These are phyloP conservation scores for Coleophoma eucalyptorum DNA, from an alignment of 2,329 filamentous ascomycete genomes.

Conservation along the genomic window DNA sequence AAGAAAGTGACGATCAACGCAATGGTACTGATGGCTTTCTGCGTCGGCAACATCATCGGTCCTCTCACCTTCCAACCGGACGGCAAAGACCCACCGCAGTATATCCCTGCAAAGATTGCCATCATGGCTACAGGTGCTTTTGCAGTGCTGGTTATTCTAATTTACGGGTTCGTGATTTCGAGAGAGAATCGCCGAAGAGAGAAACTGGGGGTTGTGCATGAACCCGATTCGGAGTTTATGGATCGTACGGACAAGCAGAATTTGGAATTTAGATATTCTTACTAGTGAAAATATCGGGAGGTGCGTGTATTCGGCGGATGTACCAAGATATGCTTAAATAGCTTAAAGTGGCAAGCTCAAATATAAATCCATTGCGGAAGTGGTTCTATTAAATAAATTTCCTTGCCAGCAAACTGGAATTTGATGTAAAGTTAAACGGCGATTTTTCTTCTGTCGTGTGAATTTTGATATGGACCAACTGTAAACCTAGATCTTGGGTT, in stretches of 20 bases:
- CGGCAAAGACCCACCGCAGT: constrained; percentile 41
- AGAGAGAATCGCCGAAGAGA: constrained; percentile 9
- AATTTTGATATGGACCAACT: too few relatives aligned
- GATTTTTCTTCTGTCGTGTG: too few relatives aligned
- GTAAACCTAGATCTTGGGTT: too few relatives aligned
- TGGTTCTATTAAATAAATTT: too few relatives aligned
- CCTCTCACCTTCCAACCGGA: constrained; percentile 47
- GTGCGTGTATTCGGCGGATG: too few relatives aligned
- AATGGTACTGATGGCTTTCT: constrained; percentile 43
- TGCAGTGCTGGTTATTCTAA: constrained; percentile 4
- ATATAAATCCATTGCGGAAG: too few relatives aligned
- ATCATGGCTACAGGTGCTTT: constrained; percentile 32
- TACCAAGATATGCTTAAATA: too few relatives aligned
- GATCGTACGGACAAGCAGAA: constrained; percentile 13
- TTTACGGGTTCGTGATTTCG: constrained; percentile 1
- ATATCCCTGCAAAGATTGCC: constrained; percentile 47
- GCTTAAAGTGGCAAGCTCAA: too few relatives aligned
- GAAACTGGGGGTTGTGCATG: constrained; percentile 1
- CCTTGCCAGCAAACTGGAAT: too few relatives aligned
- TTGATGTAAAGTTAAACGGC: too few relatives aligned
- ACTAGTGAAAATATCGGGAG: neutral
- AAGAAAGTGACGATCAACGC: constrained; percentile 46
- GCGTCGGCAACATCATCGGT: constrained; percentile 51
- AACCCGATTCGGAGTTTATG: constrained; percentile 5
- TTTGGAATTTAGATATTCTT: constrained; percentile 11